Base-by-base conservation (phyloP, 2,329 filamentous ascomycete genomes). In the Alternaria metachromatica region DNA sequence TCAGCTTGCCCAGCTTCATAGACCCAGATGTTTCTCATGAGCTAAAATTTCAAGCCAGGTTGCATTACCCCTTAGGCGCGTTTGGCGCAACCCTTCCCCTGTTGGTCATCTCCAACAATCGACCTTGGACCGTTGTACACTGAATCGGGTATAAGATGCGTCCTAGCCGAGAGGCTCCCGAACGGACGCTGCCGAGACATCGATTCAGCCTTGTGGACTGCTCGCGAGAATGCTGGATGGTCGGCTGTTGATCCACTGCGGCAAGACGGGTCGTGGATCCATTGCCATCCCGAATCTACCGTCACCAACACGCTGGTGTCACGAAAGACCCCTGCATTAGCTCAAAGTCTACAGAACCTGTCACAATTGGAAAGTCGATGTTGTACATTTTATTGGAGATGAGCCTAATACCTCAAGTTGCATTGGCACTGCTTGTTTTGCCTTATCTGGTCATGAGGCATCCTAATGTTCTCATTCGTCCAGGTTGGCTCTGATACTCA, bases 161-260 rank as follows among this genome's bases (percentile, higher is more conserved):
- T 26, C 26, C 43, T 13, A 30, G 54, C 20, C 56, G 33, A 60
- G 26, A 48, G 45, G 23, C 30, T 54, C 50, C 56, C 49, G 33
- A 57, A 30, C 46, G 20, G 50, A 45, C 49, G 55, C 50, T 55
- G 33, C 53, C 57, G 55, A 44, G 41, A 33, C 28, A 25, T 45
- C n/a, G 46, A 48, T 37, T 20, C 28, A 60, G 44, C 60, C 41
- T 63, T 33, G 41, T 57, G 41, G 60, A 25, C 55, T 33, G 45
- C 26, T 12, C 15, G 28, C 48, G 12, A 63, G 25, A 6, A 49
- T 13, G 30, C 26, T 48, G 56, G 56, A 46, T 49, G 49, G 53
- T 43, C 25, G 54, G 55, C 46, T 26, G 23, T 54, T 54, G 63
- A 55, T 55, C 43, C 58, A 51, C 51, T 33, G 57, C 58, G 63